Evolutionary conservation across 1,139 yeast species (phyloP).

Genomic region (Suhomyces atakaporum): DNA sequence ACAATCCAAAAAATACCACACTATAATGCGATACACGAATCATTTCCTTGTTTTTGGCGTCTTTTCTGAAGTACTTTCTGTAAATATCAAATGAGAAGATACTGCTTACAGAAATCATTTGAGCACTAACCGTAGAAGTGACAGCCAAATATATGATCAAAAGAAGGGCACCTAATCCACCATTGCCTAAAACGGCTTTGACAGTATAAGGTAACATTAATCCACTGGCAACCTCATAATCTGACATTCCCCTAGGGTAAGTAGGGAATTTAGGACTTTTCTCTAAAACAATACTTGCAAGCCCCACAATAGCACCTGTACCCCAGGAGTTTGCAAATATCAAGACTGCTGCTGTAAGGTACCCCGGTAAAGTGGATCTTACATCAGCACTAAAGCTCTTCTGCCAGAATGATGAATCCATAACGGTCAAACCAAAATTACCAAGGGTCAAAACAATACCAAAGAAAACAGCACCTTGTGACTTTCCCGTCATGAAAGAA

Average conservation of each 20-base stretch:
- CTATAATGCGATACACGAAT: slow-evolving; percentile 31
- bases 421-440: slow-evolving; percentile 32
- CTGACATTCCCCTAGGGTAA: slow-evolving; percentile 30
- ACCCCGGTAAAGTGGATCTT: slow-evolving; percentile 40
- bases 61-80: slow-evolving; percentile 29
- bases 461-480: slow-evolving; percentile 32
- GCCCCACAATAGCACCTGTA: slow-evolving; percentile 31
- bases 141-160: slow-evolving; percentile 33
- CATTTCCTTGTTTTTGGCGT: slow-evolving; percentile 29
- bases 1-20: slow-evolving; percentile 31
- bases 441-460: slow-evolving; percentile 33
- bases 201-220: slow-evolving; percentile 31
- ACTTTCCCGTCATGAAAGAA: slow-evolving; percentile 36
- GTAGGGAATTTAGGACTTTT: slow-evolving; percentile 29
- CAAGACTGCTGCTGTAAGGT: slow-evolving; percentile 33
- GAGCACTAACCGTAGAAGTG: slow-evolving; percentile 35
- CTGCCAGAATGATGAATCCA: slow-evolving; percentile 38
- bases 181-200: slow-evolving; percentile 30
- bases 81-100: slow-evolving; percentile 34
- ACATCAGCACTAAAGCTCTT: slow-evolving; percentile 37
- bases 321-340: slow-evolving; percentile 38
- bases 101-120: slow-evolving; percentile 34
- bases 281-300: slow-evolving; percentile 30
- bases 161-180: slow-evolving; percentile 32
- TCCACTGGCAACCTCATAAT: slow-evolving; percentile 29